These are phyloP conservation scores for Pseudogymnoascus sp. DNA, from an alignment of 2,329 filamentous ascomycete genomes.

Conservation along the genomic window DNA sequence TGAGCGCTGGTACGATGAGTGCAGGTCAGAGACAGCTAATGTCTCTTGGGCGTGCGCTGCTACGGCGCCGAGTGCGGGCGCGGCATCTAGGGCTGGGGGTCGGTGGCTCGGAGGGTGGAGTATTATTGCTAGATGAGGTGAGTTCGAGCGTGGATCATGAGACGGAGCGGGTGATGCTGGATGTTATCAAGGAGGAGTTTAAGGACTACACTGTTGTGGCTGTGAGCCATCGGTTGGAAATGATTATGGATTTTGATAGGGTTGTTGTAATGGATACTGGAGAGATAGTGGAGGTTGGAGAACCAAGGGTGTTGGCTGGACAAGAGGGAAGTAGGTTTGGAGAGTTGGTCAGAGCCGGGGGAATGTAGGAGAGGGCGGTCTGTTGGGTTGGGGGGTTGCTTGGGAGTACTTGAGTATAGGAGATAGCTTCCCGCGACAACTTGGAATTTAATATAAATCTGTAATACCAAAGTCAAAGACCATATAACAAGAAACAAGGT, in stretches of 20 bases:
- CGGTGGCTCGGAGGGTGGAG: constrained; percentile 21
- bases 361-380: neutral
- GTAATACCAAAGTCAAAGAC: neutral
- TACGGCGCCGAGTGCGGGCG: constrained; percentile 23
- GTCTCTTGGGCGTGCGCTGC: constrained; percentile 32
- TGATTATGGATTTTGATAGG: constrained; percentile 25
- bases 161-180: constrained; percentile 17
- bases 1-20: constrained; percentile 30
- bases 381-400: too few species aligned
- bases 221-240: constrained; percentile 26
- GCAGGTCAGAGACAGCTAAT: constrained; percentile 42
- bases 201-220: constrained; percentile 24
- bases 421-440: neutral
- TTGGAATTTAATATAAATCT: neutral
- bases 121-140: constrained; percentile 29
- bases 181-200: constrained; percentile 24
- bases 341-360: constrained; percentile 12
- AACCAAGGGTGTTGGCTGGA: constrained; percentile 6
- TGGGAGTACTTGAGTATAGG: neutral
- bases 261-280: constrained; percentile 25
- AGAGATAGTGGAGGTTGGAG: constrained; percentile 16
- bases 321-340: constrained; percentile 13
- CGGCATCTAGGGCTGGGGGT: constrained; percentile 18
- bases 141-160: constrained; percentile 20
- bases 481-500: neutral